Evolutionary conservation across 2,329 filamentous ascomycete species (phyloP).

Genomic region (Xylaria arbuscula): DNA sequence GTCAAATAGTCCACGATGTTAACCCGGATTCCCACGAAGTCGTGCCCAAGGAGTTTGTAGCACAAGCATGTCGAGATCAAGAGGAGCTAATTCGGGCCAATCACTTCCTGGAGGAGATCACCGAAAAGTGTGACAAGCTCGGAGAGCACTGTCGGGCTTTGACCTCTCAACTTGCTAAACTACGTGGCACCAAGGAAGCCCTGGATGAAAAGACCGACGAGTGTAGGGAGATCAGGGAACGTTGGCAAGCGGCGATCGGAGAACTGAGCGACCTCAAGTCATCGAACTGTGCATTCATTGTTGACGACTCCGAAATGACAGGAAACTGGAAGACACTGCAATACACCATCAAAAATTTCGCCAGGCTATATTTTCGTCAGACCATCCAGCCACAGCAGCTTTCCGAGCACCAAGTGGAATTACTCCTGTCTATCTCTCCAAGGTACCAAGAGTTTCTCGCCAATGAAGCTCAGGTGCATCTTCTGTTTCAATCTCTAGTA

Average conservation of each 20-base stretch:
- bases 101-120: not conserved
- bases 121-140: not conserved
- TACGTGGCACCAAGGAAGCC: not conserved
- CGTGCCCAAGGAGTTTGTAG: not conserved
- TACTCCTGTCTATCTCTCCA: not conserved
- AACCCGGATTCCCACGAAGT: not conserved
- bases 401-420: not conserved
- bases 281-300: constrained; percentile 17
- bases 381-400: not conserved
- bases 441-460: constrained; percentile 7
- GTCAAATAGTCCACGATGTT: fast-evolving
- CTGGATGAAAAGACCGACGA: constrained; percentile 13
- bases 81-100: not conserved
- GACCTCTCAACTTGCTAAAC: not conserved
- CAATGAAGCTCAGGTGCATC: constrained; percentile 1
- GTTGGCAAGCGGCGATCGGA: constrained; percentile 16
- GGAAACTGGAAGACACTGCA: constrained; percentile 23
- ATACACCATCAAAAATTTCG: constrained; percentile 23
- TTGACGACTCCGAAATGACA: constrained; percentile 27
- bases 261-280: constrained; percentile 27
- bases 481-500: constrained; percentile 14
- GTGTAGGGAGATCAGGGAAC: constrained; percentile 11
- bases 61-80: not conserved
- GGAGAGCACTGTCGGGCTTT: not conserved
- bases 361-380: not conserved